Evolutionary conservation across 371 early-diverging fungal genomes (phyloP).

Genomic region (Mortierella sp.): DNA sequence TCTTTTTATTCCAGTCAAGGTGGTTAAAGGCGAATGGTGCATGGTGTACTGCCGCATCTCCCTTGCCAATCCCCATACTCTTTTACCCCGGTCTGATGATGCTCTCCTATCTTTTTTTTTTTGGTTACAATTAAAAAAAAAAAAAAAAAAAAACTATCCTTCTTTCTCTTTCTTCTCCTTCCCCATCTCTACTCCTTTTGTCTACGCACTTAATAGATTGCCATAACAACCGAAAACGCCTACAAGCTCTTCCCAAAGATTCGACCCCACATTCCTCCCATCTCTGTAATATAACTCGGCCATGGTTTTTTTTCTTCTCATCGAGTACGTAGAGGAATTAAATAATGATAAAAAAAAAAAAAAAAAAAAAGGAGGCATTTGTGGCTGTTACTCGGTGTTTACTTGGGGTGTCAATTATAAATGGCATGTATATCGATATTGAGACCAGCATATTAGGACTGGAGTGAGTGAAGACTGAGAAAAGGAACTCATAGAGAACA

Average conservation of each 20-base stretch:
- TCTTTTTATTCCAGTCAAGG: not conserved
- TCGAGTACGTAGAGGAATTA: constrained; percentile 1
- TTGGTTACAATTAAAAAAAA: no score
- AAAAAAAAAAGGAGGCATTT: no score
- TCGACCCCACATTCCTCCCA: constrained; percentile 40
- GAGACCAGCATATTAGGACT: no score
- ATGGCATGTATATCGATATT: no score
- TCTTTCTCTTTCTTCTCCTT: not conserved
- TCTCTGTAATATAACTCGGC: constrained; percentile 1
- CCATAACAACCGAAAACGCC: constrained; percentile 60
- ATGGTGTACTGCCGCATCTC: no score
- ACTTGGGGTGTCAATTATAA: no score
- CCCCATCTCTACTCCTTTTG: not conserved
- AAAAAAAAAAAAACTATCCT: not conserved
- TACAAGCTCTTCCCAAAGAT: constrained; percentile 55
- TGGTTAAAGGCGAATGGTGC: no score
- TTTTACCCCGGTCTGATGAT: not conserved
- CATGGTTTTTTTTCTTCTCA: no score
- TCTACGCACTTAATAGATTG: constrained; percentile 31
- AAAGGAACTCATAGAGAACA: constrained; percentile 6
- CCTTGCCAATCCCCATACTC: no score
- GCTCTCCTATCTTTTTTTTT: no score
- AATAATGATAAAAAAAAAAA: not conserved
- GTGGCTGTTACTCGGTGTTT: no score
- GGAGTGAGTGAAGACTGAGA: not conserved